Evolutionary conservation across 805 yeast species (phyloP).

Genomic region (Candida manassasensis): DNA sequence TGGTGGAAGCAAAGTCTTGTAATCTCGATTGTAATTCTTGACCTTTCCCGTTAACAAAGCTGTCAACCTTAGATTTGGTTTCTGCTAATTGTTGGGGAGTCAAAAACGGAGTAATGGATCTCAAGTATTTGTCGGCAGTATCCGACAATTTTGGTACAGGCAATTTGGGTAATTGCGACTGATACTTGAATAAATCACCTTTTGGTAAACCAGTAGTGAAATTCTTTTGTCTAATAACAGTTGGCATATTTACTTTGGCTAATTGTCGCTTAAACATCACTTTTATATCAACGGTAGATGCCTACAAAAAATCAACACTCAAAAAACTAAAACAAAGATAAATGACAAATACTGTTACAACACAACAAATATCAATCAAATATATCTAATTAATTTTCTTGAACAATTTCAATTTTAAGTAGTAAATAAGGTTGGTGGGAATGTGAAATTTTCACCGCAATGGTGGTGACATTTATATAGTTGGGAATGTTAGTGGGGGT

Average conservation of each 20-base stretch:
- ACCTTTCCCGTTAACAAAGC: slow-evolving; percentile 63
- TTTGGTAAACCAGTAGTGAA: slow-evolving; percentile 32
- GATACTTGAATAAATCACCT: slow-evolving; percentile 71
- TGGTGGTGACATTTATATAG: too few species aligned
- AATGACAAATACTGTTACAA: too few species aligned
- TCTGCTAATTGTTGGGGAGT: slow-evolving; percentile 45
- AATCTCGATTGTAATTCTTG: slow-evolving; percentile 66
- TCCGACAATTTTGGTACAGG: slow-evolving; percentile 82
- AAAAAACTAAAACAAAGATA: neutral
- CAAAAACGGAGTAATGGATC: slow-evolving; percentile 66
- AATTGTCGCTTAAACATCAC: slow-evolving; percentile 5
- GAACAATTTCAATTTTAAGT: too few species aligned
- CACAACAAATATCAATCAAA: too few species aligned
- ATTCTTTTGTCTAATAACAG: slow-evolving; percentile 11
- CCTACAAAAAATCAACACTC: neutral
- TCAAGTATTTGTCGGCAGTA: slow-evolving; percentile 65
- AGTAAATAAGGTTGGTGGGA: too few species aligned
- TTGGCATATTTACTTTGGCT: slow-evolving; percentile 11
- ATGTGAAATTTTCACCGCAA: too few species aligned
- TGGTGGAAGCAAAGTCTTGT: slow-evolving; percentile 48
- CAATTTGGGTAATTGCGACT: slow-evolving; percentile 68
- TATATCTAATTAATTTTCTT: too few species aligned
- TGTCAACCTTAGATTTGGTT: slow-evolving; percentile 56
- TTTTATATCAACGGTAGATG: too few species aligned
- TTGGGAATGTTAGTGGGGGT: too few species aligned